phyloP scores from a whole-genome alignment of 352 stramenopile genomes.

The Globisporangium nunn region DNA sequence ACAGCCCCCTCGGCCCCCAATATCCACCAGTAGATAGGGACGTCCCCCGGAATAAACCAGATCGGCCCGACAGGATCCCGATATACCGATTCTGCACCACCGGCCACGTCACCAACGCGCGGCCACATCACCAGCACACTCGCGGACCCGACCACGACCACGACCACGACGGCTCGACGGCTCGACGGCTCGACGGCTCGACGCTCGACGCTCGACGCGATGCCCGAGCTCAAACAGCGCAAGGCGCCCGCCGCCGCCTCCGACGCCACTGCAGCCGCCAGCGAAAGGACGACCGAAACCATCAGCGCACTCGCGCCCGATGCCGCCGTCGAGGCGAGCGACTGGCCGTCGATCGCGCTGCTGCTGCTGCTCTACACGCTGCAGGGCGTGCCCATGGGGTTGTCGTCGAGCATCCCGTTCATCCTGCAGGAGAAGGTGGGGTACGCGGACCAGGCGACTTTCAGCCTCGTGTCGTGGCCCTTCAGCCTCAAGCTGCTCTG shows the following conservation, averaged over 20 bases:
- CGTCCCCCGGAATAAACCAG: no score
- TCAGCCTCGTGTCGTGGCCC: constrained; percentile 96
- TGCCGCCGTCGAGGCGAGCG: constrained; percentile 19
- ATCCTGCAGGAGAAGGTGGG: constrained; percentile 96
- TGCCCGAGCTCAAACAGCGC: constrained; percentile 27
- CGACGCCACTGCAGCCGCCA: neutral
- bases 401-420: constrained; percentile 97
- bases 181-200: no score
- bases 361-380: constrained; percentile 98
- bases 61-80: no score
- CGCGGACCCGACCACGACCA: neutral
- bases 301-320: neutral
- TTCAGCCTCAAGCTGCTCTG: constrained; percentile 99
- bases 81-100: no score
- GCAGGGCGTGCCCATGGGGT: constrained; percentile 98
- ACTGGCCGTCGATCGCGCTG: constrained; percentile 84
- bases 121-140: constrained; percentile 6
- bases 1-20: no score
- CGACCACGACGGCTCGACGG: no score
- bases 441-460: constrained; percentile 97
- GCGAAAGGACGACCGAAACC: neutral
- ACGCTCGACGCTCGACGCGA: neutral
- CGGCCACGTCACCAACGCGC: constrained; percentile 2
- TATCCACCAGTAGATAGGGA: no score
- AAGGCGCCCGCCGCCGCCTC: constrained; percentile 11